Evolutionary conservation across 1,284 basidiomycete genomes (phyloP), one percentile per base, ranked within the genome.

Genomic region (Kalmanozyma brasiliensis): DNA sequence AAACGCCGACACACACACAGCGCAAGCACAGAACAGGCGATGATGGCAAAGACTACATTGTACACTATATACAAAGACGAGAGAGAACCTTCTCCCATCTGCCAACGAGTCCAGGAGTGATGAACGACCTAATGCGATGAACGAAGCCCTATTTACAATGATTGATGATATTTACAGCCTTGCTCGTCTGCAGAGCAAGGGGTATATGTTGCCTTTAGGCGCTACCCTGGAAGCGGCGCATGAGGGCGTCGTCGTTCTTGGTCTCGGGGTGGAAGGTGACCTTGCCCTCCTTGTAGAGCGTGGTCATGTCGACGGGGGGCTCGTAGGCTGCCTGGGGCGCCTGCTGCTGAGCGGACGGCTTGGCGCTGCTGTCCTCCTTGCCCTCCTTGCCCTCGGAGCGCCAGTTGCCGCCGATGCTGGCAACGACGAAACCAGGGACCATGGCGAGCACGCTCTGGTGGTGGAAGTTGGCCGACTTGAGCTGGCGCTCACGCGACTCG

Each of bases 241-340:
- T 23, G 4, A 69, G 45, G 19, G 49, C 55, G 32, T 69, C 66
- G 62, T 85, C 84, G 49, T 79, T 71, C 66, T 85, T 85, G 19
- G 92, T 94, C 38, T 92, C 91, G 0, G 92, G 92, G 80, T 95
- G 93, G 20, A 94, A 85, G 78, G 92, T 91, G 19, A 93, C 85
- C 79, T 88, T 90, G 64, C 92, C 92, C 78, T 82, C 74, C 56
- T 74, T 55, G 52, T 44, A 80, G 17, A 80, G 48, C 19, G 64
- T 47, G n/a, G 46, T 53, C 2, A 68, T 58, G 5, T 69, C 62
- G 2, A 77, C 57, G 16, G 56, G 38, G 1, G 65, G 49, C 23
- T 72, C 65, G 30, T 44, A 48, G 4, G 57, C 30, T 43, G 53
- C 22, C 13, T 13, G 11, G 41, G 40, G 8, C 26, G 13, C 5